Evolutionary conservation across 1,284 basidiomycete genomes (phyloP), one percentile per base, ranked within the genome.

Genomic region (Trametes polyzona): DNA sequence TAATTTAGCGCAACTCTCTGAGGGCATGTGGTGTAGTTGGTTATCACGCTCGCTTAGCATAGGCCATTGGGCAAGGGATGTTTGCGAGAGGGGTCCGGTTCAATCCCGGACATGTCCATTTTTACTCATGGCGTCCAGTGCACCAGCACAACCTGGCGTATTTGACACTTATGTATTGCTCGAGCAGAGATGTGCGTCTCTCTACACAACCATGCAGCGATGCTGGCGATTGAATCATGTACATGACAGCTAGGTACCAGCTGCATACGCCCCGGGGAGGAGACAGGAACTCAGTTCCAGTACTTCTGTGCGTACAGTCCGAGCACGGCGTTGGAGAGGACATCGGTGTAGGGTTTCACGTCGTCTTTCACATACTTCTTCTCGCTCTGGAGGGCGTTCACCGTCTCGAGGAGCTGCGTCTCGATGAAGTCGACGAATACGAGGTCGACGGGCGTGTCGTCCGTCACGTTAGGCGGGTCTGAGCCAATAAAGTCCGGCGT

Each of bases 391-490:
- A 86, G 63, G 4, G 54, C 30, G 66, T 90, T 92, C 47, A 90
- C 68, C 47, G 83, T 78, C 14, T 61, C 49, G 47, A 91, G 62
- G 40, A 90, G 67, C 56, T 83, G 72, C 4, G 59, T 58, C 68
- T 81, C 76, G 64, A 89, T 84, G 69, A 90, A 91, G 70, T 85
- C 75, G 41, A 87, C 76, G 67, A 90, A 91, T 42, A 91, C 83
- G 24, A 92, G 76, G 65, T 91, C 88, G 60, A 91, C 76, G 0
- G 76, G 75, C 0, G 80, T 77, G 55, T 80, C 76, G 55, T 74
- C 74, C 0, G 80, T 61, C 17, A 84, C 79, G 26, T 74, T 70
- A 24, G 87, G 84, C 0, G 81, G 64, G 29, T 75, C 70, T 0
- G 87, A 87, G n/a, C 74, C 76, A 56, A 90, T 78, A 69, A 84